These are phyloP conservation scores for Polychaeton citri DNA, from an alignment of 2,329 filamentous ascomycete genomes.

Conservation along the genomic window DNA sequence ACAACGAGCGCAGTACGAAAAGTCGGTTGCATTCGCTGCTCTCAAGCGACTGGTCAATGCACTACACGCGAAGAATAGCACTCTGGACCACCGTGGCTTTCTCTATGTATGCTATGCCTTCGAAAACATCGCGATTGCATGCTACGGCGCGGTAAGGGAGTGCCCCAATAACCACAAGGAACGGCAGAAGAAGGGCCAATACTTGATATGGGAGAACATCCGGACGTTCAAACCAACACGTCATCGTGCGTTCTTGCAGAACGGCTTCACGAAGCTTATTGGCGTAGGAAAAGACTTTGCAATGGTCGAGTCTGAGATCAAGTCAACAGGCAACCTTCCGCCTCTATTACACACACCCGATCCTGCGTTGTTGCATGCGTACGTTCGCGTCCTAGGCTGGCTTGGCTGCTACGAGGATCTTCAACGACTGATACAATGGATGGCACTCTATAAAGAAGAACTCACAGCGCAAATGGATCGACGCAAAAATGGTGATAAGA, in stretches of 20 bases:
- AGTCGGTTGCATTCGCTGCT: not conserved
- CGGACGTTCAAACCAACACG: not conserved
- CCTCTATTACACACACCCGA: slow-evolving; percentile 33
- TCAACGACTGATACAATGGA: slow-evolving; percentile 45
- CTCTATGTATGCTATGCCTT: slow-evolving; percentile 19
- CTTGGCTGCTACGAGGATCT: slow-evolving; percentile 48
- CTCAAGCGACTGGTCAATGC: slow-evolving; percentile 7
- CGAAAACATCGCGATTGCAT: slow-evolving; percentile 16
- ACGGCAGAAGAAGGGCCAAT: not conserved
- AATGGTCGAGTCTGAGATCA: too few relatives aligned
- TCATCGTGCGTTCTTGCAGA: not conserved
- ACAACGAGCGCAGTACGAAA: not conserved
- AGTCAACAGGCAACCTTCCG: too few relatives aligned
- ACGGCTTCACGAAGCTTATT: not conserved
- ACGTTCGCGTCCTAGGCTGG: slow-evolving; percentile 50
- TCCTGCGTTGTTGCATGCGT: slow-evolving; percentile 40
- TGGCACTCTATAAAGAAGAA: slow-evolving; percentile 35
- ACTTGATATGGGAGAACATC: not conserved
- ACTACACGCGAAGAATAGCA: slow-evolving; percentile 5
- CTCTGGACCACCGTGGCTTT: slow-evolving; percentile 19
- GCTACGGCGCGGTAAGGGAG: not conserved
- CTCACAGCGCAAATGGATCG: slow-evolving; percentile 9
- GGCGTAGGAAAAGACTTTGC: not conserved
- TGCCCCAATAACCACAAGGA: not conserved
- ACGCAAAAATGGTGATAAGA: slow-evolving; percentile 13